A percentile compares a stretch with the other conserved stretches of the same genome.
phyloP scores from a whole-genome alignment of 1,284 basidiomycete genomes.

The Fomitopsis betulina region DNA sequence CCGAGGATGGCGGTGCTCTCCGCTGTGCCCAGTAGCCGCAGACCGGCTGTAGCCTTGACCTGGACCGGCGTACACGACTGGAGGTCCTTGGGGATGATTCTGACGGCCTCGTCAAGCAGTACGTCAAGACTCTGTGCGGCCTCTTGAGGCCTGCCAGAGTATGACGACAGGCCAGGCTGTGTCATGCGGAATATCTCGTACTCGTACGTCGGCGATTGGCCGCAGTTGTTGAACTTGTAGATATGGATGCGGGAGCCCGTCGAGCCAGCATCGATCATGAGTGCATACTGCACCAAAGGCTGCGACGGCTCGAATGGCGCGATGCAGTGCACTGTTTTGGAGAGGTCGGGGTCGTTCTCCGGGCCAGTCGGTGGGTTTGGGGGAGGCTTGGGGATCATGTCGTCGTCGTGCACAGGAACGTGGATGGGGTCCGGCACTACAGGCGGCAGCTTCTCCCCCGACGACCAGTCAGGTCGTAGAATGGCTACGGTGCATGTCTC shows the following conservation, averaged over 20 bases:
- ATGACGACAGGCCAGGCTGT: constrained; percentile 80
- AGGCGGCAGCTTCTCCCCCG: constrained; percentile 12
- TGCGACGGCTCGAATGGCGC: constrained; percentile 42
- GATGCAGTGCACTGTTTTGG: constrained; percentile 65
- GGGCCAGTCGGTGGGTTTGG: constrained; percentile 41
- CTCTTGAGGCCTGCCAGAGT: constrained; percentile 48
- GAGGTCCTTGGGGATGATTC: constrained; percentile 69
- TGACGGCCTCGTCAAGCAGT: constrained; percentile 77
- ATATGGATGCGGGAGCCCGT: constrained; percentile 97
- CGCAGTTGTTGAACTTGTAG: constrained; percentile 96
- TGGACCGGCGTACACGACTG: constrained; percentile 82
- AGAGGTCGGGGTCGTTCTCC: constrained; percentile 60
- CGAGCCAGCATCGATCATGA: constrained; percentile 98
- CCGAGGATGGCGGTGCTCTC: constrained; percentile 76
- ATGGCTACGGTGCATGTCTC: constrained; percentile 16
- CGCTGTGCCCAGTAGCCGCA: constrained; percentile 69
- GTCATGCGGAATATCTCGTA: constrained; percentile 91
- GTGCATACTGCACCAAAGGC: constrained; percentile 83
- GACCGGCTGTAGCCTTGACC: constrained; percentile 94
- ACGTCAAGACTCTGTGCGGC: constrained; percentile 83
- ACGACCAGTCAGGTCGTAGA: constrained; percentile 11
- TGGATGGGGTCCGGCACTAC: constrained; percentile 9
- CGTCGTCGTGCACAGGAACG: constrained; percentile 19
- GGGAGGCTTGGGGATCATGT: constrained; percentile 13
- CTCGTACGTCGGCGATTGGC: constrained; percentile 76